Evolutionary conservation across 148 eudicot species (phyloP).

Genomic region (Mesembryanthemum crystallinum): DNA sequence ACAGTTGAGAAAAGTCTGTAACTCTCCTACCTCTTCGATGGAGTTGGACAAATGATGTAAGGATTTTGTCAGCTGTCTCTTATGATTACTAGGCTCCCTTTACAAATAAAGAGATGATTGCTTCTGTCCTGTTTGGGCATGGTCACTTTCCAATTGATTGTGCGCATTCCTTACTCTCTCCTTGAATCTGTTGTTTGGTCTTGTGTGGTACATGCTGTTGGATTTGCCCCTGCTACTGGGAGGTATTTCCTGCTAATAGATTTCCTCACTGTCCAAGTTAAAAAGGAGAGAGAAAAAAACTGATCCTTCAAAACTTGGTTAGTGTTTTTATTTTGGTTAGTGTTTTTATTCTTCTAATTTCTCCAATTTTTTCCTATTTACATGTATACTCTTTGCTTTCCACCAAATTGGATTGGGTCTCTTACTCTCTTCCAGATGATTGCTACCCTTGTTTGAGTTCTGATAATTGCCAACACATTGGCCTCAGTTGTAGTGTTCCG

Average conservation of each 20-base stretch:
- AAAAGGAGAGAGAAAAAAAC: no score
- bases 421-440: constrained; percentile 54
- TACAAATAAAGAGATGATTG: constrained; percentile 83
- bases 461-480: constrained; percentile 73
- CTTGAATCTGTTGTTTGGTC: constrained; percentile 81
- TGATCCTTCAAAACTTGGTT: neutral
- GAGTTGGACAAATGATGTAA: constrained; percentile 71
- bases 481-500: constrained; percentile 56
- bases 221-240: no score
- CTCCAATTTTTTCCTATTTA: constrained; percentile 68
- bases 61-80: constrained; percentile 87
- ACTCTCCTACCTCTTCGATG: constrained; percentile 64
- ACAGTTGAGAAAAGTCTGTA: constrained; percentile 55
- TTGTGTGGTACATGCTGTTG: constrained; percentile 41
- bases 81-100: constrained; percentile 74
- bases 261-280: no score
- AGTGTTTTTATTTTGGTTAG: neutral
- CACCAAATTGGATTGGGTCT: constrained; percentile 95
- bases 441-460: constrained; percentile 69
- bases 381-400: constrained; percentile 55
- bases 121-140: constrained; percentile 89
- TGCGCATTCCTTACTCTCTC: constrained; percentile 69
- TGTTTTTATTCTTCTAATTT: neutral
- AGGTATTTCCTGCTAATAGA: no score
- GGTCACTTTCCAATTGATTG: constrained; percentile 64